Percentiles rank a stretch among this genome's conserved stretches.
Conservation (phyloP, 805 yeast genomes). For the Kockiozyma suomiensis region DNA sequence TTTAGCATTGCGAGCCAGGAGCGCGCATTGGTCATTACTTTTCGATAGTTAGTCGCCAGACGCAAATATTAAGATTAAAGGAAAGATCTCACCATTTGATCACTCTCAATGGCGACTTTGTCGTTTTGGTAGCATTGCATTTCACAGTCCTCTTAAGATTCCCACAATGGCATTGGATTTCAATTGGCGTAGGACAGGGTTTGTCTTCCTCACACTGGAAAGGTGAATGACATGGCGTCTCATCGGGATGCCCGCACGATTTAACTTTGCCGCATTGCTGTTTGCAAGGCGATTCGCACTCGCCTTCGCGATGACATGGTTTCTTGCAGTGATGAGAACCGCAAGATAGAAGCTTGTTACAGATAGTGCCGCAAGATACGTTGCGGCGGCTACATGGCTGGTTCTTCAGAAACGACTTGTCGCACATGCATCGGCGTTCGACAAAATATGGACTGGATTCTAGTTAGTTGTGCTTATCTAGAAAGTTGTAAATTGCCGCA, state of each 20-base stretch:
- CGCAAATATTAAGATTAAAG: too few species aligned
- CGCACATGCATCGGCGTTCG: slow-evolving; percentile 64
- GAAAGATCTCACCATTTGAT: slow-evolving; percentile 51
- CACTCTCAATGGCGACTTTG: slow-evolving; percentile 44
- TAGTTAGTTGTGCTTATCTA: not conserved
- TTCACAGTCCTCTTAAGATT: slow-evolving; percentile 49
- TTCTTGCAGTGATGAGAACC: slow-evolving; percentile 58
- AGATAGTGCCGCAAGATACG: slow-evolving; percentile 69
- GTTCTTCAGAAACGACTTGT: slow-evolving; percentile 56
- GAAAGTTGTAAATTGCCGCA: not conserved
- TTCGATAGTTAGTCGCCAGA: not conserved
- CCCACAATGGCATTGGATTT: slow-evolving; percentile 67
- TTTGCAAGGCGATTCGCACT: slow-evolving; percentile 63
- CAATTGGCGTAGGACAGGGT: slow-evolving; percentile 53
- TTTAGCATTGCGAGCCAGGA: slow-evolving; percentile 59
- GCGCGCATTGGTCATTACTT: slow-evolving; percentile 65
- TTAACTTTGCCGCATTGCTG: slow-evolving; percentile 57
- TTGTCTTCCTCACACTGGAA: slow-evolving; percentile 49
- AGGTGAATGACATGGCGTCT: slow-evolving; percentile 64
- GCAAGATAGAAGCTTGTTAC: slow-evolving; percentile 54
- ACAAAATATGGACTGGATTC: slow-evolving; percentile 54
- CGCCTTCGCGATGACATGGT: slow-evolving; percentile 61
- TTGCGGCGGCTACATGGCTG: slow-evolving; percentile 68
- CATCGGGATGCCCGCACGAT: slow-evolving; percentile 72
- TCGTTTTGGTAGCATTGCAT: slow-evolving; percentile 55